These are phyloP conservation scores for Sporisorium reilianum DNA, from an alignment of 1,284 basidiomycete species.

Conservation along the genomic window DNA sequence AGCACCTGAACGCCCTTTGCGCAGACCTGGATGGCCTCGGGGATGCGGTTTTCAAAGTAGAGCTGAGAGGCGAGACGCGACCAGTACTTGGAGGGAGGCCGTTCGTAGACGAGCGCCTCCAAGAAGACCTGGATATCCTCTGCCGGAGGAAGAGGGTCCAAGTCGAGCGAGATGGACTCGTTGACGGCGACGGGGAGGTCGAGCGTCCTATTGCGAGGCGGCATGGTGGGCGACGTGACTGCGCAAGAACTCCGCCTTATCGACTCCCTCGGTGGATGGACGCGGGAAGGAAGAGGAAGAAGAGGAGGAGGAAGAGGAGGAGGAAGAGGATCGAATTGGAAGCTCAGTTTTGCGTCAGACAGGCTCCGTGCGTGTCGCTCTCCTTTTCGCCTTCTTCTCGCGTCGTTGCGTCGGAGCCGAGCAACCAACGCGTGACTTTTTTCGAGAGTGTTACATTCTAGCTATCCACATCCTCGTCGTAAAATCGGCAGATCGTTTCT, in stretches of 20 bases:
- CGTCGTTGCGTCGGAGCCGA: slow-evolving; percentile 10
- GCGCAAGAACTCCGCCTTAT: not conserved
- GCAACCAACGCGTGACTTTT: not conserved
- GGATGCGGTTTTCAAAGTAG: slow-evolving; percentile 50
- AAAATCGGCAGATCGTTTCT: not conserved
- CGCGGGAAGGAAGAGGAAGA: not conserved
- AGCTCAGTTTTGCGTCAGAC: not conserved
- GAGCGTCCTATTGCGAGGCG: slow-evolving; percentile 50
- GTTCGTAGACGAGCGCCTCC: slow-evolving; percentile 59
- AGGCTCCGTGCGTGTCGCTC: slow-evolving; percentile 1
- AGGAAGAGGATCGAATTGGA: not conserved
- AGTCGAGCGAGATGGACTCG: slow-evolving; percentile 58
- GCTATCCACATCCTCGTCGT: not conserved
- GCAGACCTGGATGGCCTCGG: slow-evolving; percentile 54
- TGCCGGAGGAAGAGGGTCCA: slow-evolving; percentile 59
- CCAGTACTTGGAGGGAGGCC: slow-evolving; percentile 58
- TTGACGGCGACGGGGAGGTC: slow-evolving; percentile 60
- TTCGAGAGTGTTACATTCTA: not conserved
- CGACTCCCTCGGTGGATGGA: not conserved
- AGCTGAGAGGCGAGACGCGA: slow-evolving; percentile 59
- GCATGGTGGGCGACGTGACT: slow-evolving; percentile 24
- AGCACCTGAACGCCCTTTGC: slow-evolving; percentile 51
- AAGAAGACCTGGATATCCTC: slow-evolving; percentile 62
- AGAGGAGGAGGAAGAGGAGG: too few species aligned
- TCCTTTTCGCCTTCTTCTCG: slow-evolving; percentile 12